Base-by-base conservation (phyloP, 2,329 filamentous ascomycete genomes). In the Epichloe glyceriae region DNA sequence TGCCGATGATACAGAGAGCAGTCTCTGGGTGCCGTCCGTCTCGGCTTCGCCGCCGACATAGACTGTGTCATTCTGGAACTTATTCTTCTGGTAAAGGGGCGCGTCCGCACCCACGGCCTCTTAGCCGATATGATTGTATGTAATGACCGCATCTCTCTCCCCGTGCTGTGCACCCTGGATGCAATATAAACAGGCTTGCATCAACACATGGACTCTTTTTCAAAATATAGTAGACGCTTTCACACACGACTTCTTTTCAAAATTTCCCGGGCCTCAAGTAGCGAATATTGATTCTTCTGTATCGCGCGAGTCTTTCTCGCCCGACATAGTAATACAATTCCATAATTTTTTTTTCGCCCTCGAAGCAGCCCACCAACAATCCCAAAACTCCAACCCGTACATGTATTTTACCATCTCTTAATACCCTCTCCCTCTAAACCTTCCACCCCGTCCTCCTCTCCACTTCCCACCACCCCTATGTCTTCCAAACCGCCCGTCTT, bases 11-110 rank as follows among this genome's bases (percentile, higher is more conserved):
- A 57, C 68, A 11, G 61, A 73, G 39, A 59, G 72, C 47, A 67
- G 74, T 64, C 60, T 78, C 55, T 70, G 75, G 77, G 67, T 58
- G 34, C 57, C 61, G 14, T 57, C 66, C 34, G 42, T 50, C n/a
- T 53, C 59, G 15, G 61, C 55, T 19, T 53, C 58, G 34, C 53
- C 47, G 4, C 40, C 8, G n/a, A 33, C 41, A n/a, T 52, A 3
- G 39, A 46, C 5, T 35, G 26, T n/a, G 26, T 17, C 15, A 37
- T 34, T 37, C 14, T 30, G 15, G 11, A 20, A 20, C 1, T 3
- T 14, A 14, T 30, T 10, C 11, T 14, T 14, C 22, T 7, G 34
- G 19, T 14, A 12, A 8, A 2, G 19, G 43, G 43, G n/a, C 22
- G 19, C 15, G 39, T 12, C 5, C 10, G 10, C 6, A 20, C n/a